phyloP scores from a whole-genome alignment of 2,329 filamentous ascomycete genomes.

The Taxawa tesnikishii region DNA sequence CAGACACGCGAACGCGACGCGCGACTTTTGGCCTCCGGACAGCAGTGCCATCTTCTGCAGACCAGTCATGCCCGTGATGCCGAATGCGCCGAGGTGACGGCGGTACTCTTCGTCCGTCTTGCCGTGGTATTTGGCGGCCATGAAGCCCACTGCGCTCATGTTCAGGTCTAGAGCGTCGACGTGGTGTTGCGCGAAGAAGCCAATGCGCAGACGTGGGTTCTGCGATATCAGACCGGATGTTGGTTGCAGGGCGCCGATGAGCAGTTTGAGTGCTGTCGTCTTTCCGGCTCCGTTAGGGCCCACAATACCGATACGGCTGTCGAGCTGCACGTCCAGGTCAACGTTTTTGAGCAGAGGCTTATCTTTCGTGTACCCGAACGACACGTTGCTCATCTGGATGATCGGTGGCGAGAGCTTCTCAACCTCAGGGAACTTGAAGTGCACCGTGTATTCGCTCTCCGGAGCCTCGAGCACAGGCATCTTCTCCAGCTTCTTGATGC shows the following conservation, averaged over 20 bases:
- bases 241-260: conserved; percentile 73
- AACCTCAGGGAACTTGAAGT: conserved; percentile 95
- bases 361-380: conserved; percentile 76
- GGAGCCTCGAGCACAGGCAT: conserved; percentile 88
- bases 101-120: conserved; percentile 94
- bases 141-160: conserved; percentile 84
- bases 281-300: conserved; percentile 98
- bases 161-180: conserved; percentile 90
- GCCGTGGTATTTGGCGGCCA: conserved; percentile 84
- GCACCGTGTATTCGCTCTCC: conserved; percentile 87
- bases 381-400: conserved; percentile 89
- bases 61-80: conserved; percentile 84
- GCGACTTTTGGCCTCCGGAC: conserved; percentile 95
- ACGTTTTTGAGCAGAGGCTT: conserved; percentile 72
- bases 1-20: conserved; percentile 95
- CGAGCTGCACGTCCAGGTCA: conserved; percentile 91
- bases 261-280: conserved; percentile 94
- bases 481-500: conserved; percentile 97
- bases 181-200: conserved; percentile 98
- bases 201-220: conserved; percentile 77
- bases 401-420: conserved; percentile 96
- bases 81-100: conserved; percentile 77
- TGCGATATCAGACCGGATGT: conserved; percentile 73
- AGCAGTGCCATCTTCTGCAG: conserved; percentile 90
- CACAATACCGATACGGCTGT: conserved; percentile 98